Conservation (phyloP, 1,139 yeast species). For the Arxiozyma bovina region DNA sequence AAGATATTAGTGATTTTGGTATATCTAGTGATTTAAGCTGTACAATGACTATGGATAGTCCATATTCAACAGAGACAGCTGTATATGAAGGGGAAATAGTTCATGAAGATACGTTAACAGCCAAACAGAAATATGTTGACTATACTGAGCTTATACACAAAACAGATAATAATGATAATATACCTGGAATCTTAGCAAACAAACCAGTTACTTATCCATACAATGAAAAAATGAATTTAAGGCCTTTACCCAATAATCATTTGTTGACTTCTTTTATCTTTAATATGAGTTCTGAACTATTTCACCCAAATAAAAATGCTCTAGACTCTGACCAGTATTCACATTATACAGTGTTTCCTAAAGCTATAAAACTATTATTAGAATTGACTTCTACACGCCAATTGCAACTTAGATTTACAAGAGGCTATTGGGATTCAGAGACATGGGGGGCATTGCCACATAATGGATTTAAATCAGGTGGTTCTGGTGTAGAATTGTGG, state of each 20-base stretch:
- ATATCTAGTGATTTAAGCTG: neutral
- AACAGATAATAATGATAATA: neutral
- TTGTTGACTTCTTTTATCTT: slow-evolving; percentile 54
- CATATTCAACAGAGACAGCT: neutral
- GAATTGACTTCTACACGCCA: slow-evolving; percentile 61
- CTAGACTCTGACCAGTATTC: slow-evolving; percentile 25
- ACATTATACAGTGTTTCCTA: slow-evolving; percentile 74
- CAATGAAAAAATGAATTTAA: slow-evolving; percentile 50
- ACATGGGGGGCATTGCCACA: slow-evolving; percentile 79
- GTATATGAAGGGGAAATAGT: no score
- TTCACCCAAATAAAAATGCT: slow-evolving; percentile 27
- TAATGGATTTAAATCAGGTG: slow-evolving; percentile 70
- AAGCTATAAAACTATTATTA: slow-evolving; percentile 70
- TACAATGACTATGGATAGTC: neutral
- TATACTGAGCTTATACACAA: neutral
- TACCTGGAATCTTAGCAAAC: slow-evolving; percentile 4
- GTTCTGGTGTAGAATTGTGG: slow-evolving; percentile 93
- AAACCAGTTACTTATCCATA: slow-evolving; percentile 36
- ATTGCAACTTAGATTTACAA: slow-evolving; percentile 76
- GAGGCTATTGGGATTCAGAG: slow-evolving; percentile 93
- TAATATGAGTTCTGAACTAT: slow-evolving; percentile 46
- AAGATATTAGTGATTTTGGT: neutral
- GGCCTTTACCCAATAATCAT: slow-evolving; percentile 64
- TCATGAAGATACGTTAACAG: no score
- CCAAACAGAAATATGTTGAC: neutral